Conservation (phyloP, 192 early-diverging fungal species). For the Kickxella alabastrina region DNA sequence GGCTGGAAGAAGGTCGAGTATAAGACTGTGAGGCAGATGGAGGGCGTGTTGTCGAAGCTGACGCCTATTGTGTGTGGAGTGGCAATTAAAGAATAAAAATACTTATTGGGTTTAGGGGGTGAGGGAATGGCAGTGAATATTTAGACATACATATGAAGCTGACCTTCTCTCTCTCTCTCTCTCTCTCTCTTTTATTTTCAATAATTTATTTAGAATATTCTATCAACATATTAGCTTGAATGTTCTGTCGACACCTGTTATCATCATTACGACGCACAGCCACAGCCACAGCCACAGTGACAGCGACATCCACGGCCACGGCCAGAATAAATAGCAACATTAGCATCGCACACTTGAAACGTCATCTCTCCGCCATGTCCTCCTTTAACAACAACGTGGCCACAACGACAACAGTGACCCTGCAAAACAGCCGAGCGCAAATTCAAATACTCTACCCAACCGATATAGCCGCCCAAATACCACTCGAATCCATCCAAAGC, state of each 20-base stretch:
- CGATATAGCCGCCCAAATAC: background rate
- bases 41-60: conserved; percentile 5
- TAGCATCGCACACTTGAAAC: too few species aligned
- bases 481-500: conserved; percentile 9
- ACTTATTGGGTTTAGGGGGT: background rate
- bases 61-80: conserved; percentile 30
- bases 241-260: too few species aligned
- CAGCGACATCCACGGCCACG: background rate
- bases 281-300: background rate
- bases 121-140: too few species aligned
- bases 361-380: too few species aligned
- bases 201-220: too few species aligned
- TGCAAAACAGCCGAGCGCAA: background rate
- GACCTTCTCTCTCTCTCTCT: too few species aligned
- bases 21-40: background rate
- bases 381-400: background rate
- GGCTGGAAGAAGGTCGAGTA: conserved; percentile 25
- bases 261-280: background rate
- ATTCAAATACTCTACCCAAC: background rate
- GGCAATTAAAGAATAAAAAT: conserved; percentile 12
- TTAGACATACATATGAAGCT: too few species aligned
- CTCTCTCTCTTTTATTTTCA: too few species aligned
- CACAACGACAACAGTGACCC: background rate
- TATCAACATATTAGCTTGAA: too few species aligned
- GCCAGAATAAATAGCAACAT: too few species aligned